Percentiles rank a stretch among this genome's conserved stretches.
Evolutionary conservation across 192 early-diverging fungal species (phyloP).

Genomic region (Funneliformis geosporum): DNA sequence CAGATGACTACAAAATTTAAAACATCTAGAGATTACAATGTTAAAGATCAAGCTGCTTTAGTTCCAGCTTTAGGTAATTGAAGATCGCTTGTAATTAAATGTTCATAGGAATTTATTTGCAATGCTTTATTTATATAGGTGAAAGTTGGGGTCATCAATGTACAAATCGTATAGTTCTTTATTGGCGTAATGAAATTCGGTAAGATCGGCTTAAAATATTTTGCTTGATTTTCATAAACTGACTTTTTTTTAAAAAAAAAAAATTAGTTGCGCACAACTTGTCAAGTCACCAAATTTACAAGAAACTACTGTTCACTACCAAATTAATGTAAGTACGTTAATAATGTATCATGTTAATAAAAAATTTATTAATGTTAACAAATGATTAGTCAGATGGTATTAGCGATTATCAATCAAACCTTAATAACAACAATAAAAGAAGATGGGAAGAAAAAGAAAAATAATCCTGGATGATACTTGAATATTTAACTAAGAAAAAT

Average conservation of each 20-base stretch:
- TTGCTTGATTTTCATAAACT: neutral
- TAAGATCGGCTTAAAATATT: neutral
- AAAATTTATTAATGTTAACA: neutral
- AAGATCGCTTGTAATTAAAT: neutral
- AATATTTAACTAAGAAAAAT: too few species aligned
- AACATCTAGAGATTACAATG: too few species aligned
- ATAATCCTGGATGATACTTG: too few species aligned
- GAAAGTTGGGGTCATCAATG: conserved; percentile 22
- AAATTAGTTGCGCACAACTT: conserved; percentile 29
- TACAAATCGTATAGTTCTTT: conserved; percentile 20
- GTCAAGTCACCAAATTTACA: conserved; percentile 21
- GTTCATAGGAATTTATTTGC: neutral
- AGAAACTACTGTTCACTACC: conserved; percentile 2
- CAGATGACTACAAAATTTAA: conserved; percentile 32
- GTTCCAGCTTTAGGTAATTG: conserved; percentile 21
- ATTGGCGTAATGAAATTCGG: conserved; percentile 28
- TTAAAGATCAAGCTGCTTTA: conserved; percentile 9
- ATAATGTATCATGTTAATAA: neutral
- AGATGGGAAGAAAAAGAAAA: conserved; percentile 32
- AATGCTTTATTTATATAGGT: conserved; percentile 1
- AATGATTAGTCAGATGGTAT: neutral
- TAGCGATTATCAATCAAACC: neutral
- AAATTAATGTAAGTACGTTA: conserved; percentile 23
- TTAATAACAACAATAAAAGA: neutral
- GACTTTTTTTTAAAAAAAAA: neutral